These are phyloP conservation scores for Pleurotus platypus DNA, from an alignment of 768 basidiomycete species.

Conservation along the genomic window DNA sequence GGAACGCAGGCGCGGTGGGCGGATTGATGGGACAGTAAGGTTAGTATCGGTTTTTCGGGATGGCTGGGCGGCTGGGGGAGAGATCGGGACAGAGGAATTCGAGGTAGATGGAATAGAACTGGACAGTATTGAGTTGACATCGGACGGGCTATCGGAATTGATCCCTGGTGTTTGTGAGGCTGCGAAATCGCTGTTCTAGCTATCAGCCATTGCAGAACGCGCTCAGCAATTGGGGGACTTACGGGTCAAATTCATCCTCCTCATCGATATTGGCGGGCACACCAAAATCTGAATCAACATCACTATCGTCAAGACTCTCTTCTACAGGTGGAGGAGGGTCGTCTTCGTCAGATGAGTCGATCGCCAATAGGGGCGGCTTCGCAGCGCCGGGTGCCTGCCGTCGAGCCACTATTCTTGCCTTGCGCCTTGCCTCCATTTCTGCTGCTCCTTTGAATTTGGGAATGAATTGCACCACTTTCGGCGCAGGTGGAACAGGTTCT, in stretches of 20 bases:
- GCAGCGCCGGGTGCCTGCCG: conserved; percentile 35
- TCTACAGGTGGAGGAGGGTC: conserved; percentile 59
- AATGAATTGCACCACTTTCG: conserved; percentile 58
- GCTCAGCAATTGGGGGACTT: conserved; percentile 21
- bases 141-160: conserved; percentile 61
- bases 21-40: neutral
- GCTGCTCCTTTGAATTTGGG: conserved; percentile 80
- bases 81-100: conserved; percentile 49
- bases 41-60: conserved; percentile 6
- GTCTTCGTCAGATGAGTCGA: conserved; percentile 31
- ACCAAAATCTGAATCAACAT: conserved; percentile 52
- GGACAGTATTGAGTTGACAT: conserved; percentile 58
- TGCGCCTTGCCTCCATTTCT: conserved; percentile 80
- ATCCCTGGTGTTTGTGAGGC: conserved; percentile 47
- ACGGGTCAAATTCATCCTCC: conserved; percentile 83
- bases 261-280: conserved; percentile 50
- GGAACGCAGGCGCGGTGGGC: conserved; percentile 8
- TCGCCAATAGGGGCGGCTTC: conserved; percentile 21
- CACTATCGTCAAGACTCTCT: conserved; percentile 35
- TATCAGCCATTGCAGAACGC: neutral
- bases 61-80: conserved; percentile 30
- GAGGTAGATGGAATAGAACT: conserved; percentile 49
- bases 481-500: conserved; percentile 26
- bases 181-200: conserved; percentile 57
- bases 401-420: conserved; percentile 63